Evolutionary conservation across 352 stramenopile species (phyloP), one percentile per base, ranked within the genome.

Genomic region (Peronosclerospora sorghi): DNA sequence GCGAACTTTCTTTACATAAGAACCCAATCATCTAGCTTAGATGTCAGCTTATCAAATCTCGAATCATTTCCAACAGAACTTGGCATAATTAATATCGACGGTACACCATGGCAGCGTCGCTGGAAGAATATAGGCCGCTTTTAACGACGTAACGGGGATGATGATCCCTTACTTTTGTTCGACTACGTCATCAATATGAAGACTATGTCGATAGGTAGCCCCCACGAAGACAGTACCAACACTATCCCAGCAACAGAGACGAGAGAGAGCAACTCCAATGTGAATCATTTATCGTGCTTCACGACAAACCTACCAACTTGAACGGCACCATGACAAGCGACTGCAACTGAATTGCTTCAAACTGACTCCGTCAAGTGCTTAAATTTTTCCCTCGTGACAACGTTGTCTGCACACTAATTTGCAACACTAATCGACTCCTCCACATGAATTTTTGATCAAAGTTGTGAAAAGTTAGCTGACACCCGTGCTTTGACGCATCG

Each of bases 1-100:
- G 82, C 35, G 56, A 84, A 40, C 63, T 96, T 9, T 94, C 80
- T 59, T 49, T 95, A 20, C 91, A 88, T 47, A 64, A 88, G 41
- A 96, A 96, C 40, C 80, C 76, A 4, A 48, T 82, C 45, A 32
- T 40, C 2, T 65, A 77, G 10, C 69, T 95, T 95, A 4, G 85
- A 95, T 40, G 61, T 68, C 20, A 83, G 78, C 19, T 50, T 48
- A 9, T 91, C 86, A n/a, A 59, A 56, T 17, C 49, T 96, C 4
- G 14, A 44, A 1, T 58, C 64, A 29, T 48, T 95, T 9, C 83
- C 83, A 1, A 63, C 57, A 47, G 65, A 85, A 34, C 72, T 94
- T 19, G 79, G 73, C 4, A 48, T 78, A 40, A 70, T 95, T 9
- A 80, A 86, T 41, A 82, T 96, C 30, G 57, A 69, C 1, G 48